Conservation (phyloP, 2,329 filamentous ascomycete species). For the Colletotrichum siamense region DNA sequence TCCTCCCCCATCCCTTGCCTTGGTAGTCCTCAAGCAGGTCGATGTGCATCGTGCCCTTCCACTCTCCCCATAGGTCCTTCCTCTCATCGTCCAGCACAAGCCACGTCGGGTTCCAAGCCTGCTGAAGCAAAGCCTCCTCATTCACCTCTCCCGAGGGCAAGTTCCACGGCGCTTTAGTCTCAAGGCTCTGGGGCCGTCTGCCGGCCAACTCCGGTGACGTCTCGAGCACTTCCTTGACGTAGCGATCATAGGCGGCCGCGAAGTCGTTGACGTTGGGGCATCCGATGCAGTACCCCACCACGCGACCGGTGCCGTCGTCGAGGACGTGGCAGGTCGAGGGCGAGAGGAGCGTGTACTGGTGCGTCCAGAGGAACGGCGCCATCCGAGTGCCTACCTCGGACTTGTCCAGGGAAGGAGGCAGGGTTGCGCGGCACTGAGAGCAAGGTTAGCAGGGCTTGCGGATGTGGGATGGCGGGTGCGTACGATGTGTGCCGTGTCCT, state of each 20-base stretch:
- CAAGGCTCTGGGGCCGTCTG: constrained; percentile 27
- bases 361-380: constrained; percentile 57
- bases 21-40: constrained; percentile 49
- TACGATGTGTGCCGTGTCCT: constrained; percentile 47
- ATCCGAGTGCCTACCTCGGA: constrained; percentile 40
- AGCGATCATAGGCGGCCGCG: constrained; percentile 40
- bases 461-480: constrained; percentile 17
- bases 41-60: constrained; percentile 54
- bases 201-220: constrained; percentile 25
- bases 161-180: constrained; percentile 35
- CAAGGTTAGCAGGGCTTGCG: background rate
- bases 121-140: constrained; percentile 42
- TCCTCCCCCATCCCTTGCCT: constrained; percentile 48
- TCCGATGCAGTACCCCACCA: constrained; percentile 57
- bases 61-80: constrained; percentile 36
- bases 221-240: constrained; percentile 41
- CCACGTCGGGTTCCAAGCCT: constrained; percentile 44
- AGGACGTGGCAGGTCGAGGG: constrained; percentile 52
- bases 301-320: constrained; percentile 48
- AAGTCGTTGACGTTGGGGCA: constrained; percentile 48
- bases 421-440: constrained; percentile 51
- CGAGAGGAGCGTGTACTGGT: constrained; percentile 53
- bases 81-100: constrained; percentile 42
- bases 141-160: constrained; percentile 31
- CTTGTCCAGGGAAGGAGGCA: constrained; percentile 45